Percentiles rank a stretch among this genome's conserved stretches.
Evolutionary conservation across 768 basidiomycete genomes (phyloP).

Genomic region (Leccinellum albellum): DNA sequence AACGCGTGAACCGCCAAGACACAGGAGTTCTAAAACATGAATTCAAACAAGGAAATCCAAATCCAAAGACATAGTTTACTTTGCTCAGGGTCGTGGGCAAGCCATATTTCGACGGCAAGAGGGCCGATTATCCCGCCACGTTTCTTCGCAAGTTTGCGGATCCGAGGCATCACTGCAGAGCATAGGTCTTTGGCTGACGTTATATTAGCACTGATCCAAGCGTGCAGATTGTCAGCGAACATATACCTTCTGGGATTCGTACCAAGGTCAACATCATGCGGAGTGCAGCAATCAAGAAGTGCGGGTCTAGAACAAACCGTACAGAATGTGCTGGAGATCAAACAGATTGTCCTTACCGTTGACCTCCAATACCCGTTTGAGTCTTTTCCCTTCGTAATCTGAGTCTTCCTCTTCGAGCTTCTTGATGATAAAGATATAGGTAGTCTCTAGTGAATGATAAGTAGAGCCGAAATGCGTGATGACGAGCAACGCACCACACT

Average conservation of each 20-base stretch:
- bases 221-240: background rate
- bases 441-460: background rate
- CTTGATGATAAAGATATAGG: background rate
- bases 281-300: background rate
- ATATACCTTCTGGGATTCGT: slow-evolving; percentile 7
- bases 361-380: background rate
- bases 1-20: background rate
- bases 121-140: background rate
- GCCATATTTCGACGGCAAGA: slow-evolving; percentile 5
- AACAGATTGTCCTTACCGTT: background rate
- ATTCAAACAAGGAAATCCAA: background rate
- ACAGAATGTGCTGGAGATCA: background rate
- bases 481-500: background rate
- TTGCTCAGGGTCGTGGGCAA: background rate
- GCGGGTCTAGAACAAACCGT: background rate
- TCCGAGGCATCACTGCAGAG: background rate
- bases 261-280: background rate
- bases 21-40: background rate
- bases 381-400: background rate
- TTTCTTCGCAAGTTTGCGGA: slow-evolving; percentile 5
- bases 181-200: background rate
- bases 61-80: background rate
- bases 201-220: background rate
- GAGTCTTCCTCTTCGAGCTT: background rate
- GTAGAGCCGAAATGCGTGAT: background rate